Base-by-base conservation (phyloP, 2,329 filamentous ascomycete species). In the Huntiella abstrusa region DNA sequence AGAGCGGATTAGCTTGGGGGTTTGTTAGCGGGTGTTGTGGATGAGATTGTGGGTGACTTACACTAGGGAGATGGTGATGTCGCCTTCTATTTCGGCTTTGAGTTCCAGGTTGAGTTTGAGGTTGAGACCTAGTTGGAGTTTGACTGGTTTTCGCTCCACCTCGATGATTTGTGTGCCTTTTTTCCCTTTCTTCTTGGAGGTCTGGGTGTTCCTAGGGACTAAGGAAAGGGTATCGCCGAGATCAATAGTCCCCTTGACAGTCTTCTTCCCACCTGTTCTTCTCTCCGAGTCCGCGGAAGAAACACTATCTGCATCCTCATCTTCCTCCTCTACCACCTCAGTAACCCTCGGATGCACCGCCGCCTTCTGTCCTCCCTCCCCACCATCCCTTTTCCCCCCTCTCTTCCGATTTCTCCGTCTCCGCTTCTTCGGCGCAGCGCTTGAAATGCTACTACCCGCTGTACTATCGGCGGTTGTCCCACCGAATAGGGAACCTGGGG, bases 31-130 rank as follows among this genome's bases (percentile, higher is more conserved):
- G 8, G 15, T 12, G 13, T 17, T 17, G 22, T 15, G 16, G 12
- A 28, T 33, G 8, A 12, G 13, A 4, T 12, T 32, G 6, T 15
- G 10, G 15, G 35, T 17, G 28, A 39, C 62, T 53, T 61, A 64
- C 80, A 80, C 72, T 55, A 84, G 65, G 45, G 73, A 75, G 49
- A 84, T 60, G 15, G 79, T 83, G 55, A 86, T 59, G 62, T 85
- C 81, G 53, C 81, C 81, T 54, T 83, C 73, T 51, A 86, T 81
- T 58, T 75, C 78, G 17, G 81, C 81, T 66, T 84, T 85, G 46
- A 86, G 64, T 60, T 84, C 77, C 52, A 86, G 77, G 62, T 86
- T 80, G 42, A 85, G 69, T 55, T 86, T 80, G 43, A 86, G 62
- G 59, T 86, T 85, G 48, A 84, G 64, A 57, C 85, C 81, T 33